Conservation (phyloP, 2,329 filamentous ascomycete species). For the Fusarium musae region DNA sequence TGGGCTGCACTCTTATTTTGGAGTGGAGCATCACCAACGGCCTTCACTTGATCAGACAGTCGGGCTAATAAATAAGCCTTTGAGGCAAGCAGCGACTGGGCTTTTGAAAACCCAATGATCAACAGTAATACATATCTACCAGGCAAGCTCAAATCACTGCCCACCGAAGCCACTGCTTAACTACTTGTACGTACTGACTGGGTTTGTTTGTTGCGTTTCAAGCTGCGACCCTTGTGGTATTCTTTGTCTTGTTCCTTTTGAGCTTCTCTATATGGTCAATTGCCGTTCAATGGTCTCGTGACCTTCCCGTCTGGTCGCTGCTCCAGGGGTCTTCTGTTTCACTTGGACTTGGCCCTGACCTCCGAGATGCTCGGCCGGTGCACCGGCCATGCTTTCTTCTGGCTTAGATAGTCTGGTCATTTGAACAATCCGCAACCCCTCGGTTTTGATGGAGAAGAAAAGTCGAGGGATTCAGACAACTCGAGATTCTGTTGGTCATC, state of each 20-base stretch:
- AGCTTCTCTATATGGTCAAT: conserved; percentile 22
- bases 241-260: conserved; percentile 17
- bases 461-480: not conserved
- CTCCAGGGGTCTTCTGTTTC: conserved; percentile 21
- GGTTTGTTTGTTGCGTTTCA: conserved; percentile 16
- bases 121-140: not conserved
- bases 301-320: conserved; percentile 27
- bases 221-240: conserved; percentile 6
- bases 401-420: not conserved
- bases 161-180: conserved; percentile 12
- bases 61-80: not conserved
- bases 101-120: not conserved
- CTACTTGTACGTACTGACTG: not conserved
- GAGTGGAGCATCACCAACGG: conserved; percentile 28
- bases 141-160: conserved; percentile 29
- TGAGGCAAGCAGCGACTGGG: not conserved
- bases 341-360: conserved; percentile 3
- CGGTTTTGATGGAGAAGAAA: conserved; percentile 4
- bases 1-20: conserved; percentile 1
- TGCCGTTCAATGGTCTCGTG: conserved; percentile 28
- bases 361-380: conserved; percentile 31
- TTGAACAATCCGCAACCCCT: conserved; percentile 13
- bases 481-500: not conserved
- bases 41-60: conserved; percentile 26
- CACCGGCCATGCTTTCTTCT: not conserved